Percentiles rank a stretch among this genome's conserved stretches.
Conservation (phyloP, 257 asterid genomes). For the Plantago ovata region DNA sequence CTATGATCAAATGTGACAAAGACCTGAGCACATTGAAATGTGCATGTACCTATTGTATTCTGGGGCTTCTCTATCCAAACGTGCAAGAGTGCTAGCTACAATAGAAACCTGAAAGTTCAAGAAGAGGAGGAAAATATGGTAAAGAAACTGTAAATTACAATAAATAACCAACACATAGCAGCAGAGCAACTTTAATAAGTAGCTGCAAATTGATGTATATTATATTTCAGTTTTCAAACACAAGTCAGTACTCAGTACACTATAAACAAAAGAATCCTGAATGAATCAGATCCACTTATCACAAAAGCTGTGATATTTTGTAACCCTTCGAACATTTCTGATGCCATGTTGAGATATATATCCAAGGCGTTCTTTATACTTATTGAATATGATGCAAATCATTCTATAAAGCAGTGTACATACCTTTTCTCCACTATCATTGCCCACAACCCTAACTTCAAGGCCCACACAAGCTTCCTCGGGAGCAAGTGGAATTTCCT, state of each 20-base stretch:
- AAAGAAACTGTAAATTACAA: conserved; percentile 1
- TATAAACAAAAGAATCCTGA: background rate
- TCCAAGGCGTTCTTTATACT: background rate
- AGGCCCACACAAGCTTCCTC: conserved; percentile 97
- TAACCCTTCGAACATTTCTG: conserved; percentile 3
- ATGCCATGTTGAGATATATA: conserved; percentile 12
- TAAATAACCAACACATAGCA: background rate
- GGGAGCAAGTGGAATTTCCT: conserved; percentile 94
- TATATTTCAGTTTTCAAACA: no score
- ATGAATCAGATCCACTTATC: conserved; percentile 1
- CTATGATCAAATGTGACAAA: no score
- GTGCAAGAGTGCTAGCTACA: conserved; percentile 98
- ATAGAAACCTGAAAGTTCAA: conserved; percentile 78
- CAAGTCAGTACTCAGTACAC: conserved; percentile 8
- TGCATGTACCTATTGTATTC: conserved; percentile 75
- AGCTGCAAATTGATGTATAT: no score
- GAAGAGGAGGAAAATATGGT: conserved; percentile 12
- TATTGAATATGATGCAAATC: background rate
- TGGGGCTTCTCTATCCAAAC: conserved; percentile 99
- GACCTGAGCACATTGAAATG: background rate
- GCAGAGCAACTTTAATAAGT: background rate
- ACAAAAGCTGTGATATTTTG: background rate
- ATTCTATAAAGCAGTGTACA: conserved; percentile 2
- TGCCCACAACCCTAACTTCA: conserved; percentile 97
- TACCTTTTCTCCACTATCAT: conserved; percentile 99